A percentile compares a stretch with the other conserved stretches of the same genome.
Evolutionary conservation across 352 stramenopile genomes (phyloP).

Genomic region (Globisporangium apiculatum): DNA sequence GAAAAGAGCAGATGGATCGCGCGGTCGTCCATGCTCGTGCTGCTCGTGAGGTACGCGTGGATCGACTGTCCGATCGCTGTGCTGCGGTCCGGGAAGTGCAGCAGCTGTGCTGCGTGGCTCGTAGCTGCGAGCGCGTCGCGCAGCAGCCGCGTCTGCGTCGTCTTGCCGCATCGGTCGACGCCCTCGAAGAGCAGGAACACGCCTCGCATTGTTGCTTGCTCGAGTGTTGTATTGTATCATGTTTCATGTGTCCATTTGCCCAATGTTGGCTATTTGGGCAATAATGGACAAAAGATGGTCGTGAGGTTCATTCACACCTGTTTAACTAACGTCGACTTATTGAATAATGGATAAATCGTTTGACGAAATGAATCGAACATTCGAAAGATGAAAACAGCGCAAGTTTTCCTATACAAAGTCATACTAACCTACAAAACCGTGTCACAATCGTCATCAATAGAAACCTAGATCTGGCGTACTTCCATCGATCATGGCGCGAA

Average conservation of each 20-base stretch:
- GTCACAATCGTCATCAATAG: too few relatives aligned
- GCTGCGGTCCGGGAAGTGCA: conserved; percentile 79
- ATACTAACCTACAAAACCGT: too few relatives aligned
- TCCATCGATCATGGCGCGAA: too few relatives aligned
- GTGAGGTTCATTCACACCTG: too few relatives aligned
- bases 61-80: conserved; percentile 96
- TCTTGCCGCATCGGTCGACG: conserved; percentile 99
- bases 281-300: too few relatives aligned
- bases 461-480: too few relatives aligned
- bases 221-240: neutral
- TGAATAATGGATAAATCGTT: too few relatives aligned
- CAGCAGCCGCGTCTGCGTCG: conserved; percentile 95
- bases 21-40: conserved; percentile 91
- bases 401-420: too few relatives aligned
- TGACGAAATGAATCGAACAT: too few relatives aligned
- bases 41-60: conserved; percentile 93
- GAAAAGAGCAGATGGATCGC: conserved; percentile 99
- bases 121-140: conserved; percentile 43
- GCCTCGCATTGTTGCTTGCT: conserved; percentile 48
- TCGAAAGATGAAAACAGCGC: too few relatives aligned
- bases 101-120: conserved; percentile 30
- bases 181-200: conserved; percentile 99
- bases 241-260: neutral
- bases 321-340: too few relatives aligned
- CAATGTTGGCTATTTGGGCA: too few relatives aligned